phyloP scores from a whole-genome alignment of 2,329 filamentous ascomycete genomes.

The Venturia oleaginea region DNA sequence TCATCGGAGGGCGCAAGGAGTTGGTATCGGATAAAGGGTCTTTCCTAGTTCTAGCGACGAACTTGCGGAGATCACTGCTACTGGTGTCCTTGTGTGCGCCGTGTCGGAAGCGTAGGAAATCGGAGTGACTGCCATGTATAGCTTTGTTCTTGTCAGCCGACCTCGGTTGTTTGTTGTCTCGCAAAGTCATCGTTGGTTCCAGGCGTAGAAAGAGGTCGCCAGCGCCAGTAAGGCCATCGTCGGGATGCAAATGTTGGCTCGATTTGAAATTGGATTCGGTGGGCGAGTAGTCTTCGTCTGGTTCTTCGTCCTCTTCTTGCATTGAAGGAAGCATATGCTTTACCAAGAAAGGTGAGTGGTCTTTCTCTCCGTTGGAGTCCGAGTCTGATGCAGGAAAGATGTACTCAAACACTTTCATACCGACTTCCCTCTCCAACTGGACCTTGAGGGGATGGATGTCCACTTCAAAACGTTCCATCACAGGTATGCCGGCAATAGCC shows the following conservation, averaged over 20 bases:
- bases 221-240: constrained; percentile 43
- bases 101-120: constrained; percentile 9
- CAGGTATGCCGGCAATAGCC: constrained; percentile 92
- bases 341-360: constrained; percentile 54
- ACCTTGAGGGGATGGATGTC: constrained; percentile 88
- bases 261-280: background rate
- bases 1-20: background rate
- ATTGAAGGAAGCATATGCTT: constrained; percentile 41
- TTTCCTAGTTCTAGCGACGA: background rate
- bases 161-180: constrained; percentile 31
- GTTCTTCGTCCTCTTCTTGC: constrained; percentile 38
- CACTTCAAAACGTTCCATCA: constrained; percentile 95
- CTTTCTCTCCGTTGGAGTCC: constrained; percentile 33
- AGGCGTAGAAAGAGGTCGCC: constrained; percentile 75
- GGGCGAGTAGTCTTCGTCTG: constrained; percentile 17
- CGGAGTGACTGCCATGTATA: constrained; percentile 20
- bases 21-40: background rate
- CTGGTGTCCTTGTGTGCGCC: constrained; percentile 7
- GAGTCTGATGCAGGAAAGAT: constrained; percentile 78
- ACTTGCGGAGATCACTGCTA: constrained; percentile 8
- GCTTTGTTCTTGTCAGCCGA: constrained; percentile 16
- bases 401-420: constrained; percentile 91
- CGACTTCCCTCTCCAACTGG: constrained; percentile 85
- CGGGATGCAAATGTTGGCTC: constrained; percentile 10
- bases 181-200: constrained; percentile 64